Conservation (phyloP, 768 basidiomycete genomes). For the Calocera cornea region DNA sequence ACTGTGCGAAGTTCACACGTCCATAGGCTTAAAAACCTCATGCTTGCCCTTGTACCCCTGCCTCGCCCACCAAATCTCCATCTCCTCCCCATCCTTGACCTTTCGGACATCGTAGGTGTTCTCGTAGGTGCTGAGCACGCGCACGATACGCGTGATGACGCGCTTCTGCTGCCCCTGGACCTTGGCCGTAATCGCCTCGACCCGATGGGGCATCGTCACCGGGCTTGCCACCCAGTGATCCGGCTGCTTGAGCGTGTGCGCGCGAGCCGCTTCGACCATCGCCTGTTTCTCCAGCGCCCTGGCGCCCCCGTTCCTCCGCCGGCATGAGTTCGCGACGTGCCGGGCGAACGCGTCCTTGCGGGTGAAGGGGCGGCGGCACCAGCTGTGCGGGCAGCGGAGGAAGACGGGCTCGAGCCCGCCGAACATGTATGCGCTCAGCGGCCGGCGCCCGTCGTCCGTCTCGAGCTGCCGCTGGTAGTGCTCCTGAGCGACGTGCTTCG, state of each 20-base stretch:
- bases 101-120: not conserved
- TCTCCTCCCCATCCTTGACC: slow-evolving; percentile 2
- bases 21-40: not conserved
- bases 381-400: not conserved
- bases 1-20: not conserved
- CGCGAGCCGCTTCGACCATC: not conserved
- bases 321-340: not conserved
- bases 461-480: not conserved
- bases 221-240: not conserved
- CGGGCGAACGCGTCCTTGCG: not conserved
- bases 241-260: not conserved
- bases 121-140: not conserved
- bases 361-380: not conserved
- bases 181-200: not conserved
- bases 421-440: not conserved
- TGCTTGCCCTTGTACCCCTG: not conserved
- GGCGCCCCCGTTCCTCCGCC: not conserved
- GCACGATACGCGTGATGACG: not conserved
- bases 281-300: not conserved
- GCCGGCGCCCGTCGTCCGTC: not conserved
- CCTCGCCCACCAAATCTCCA: not conserved
- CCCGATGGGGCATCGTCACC: not conserved
- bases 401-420: not conserved
- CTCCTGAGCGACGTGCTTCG: not conserved
- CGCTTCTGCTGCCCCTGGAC: slow-evolving; percentile 1